phyloP scores from a whole-genome alignment of 202 grass and related monocot species.

The Setaria viridis region DNA sequence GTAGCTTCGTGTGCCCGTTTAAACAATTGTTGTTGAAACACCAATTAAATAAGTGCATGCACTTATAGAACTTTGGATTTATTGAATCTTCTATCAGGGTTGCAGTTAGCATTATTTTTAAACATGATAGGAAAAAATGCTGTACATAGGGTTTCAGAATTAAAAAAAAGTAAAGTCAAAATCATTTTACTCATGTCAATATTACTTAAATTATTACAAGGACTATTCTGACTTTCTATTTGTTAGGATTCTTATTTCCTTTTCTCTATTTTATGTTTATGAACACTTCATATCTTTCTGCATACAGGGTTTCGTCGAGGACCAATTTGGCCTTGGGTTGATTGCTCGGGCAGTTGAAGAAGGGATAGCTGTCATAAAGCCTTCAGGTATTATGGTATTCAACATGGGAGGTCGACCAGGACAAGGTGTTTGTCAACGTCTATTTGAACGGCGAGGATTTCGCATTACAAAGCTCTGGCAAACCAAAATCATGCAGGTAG shows the following conservation, averaged over 20 bases:
- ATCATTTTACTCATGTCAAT: slow-evolving; percentile 11
- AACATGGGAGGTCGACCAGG: slow-evolving; percentile 99
- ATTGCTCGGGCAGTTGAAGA: slow-evolving; percentile 99
- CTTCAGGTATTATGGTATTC: slow-evolving; percentile 91
- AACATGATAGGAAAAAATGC: neutral
- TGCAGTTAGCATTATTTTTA: neutral
- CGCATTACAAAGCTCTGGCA: slow-evolving; percentile 94
- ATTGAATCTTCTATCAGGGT: neutral
- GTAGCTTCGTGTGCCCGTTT: neutral
- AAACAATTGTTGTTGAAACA: neutral
- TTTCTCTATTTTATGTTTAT: slow-evolving; percentile 23
- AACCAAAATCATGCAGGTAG: slow-evolving; percentile 99
- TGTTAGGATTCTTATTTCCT: neutral
- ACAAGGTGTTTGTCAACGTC: slow-evolving; percentile 86
- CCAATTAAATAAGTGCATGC: neutral
- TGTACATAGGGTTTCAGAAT: neutral
- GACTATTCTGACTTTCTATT: neutral
- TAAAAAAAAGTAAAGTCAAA: too few relatives aligned
- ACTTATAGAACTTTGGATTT: neutral
- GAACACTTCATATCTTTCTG: slow-evolving; percentile 37
- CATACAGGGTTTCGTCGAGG: slow-evolving; percentile 90
- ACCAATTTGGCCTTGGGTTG: slow-evolving; percentile 97
- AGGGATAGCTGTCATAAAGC: slow-evolving; percentile 97
- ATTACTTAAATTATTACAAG: slow-evolving; percentile 12
- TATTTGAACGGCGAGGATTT: slow-evolving; percentile 94